These are phyloP conservation scores for Lactarius hatsudake DNA, from an alignment of 768 basidiomycete species.

Conservation along the genomic window DNA sequence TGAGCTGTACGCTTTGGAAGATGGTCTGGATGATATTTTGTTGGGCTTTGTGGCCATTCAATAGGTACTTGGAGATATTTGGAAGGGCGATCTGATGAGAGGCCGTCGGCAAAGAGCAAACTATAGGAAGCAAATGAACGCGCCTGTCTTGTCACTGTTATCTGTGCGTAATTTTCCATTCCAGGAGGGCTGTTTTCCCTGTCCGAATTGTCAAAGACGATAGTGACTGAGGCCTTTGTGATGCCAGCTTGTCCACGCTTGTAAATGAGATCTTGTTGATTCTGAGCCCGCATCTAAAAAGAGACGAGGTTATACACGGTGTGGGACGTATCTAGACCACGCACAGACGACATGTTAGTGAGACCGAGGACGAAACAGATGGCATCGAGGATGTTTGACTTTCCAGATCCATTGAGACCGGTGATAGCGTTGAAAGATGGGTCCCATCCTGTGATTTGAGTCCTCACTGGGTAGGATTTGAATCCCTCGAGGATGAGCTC, in stretches of 20 bases:
- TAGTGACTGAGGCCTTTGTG: slow-evolving; percentile 95
- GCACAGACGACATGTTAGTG: slow-evolving; percentile 91
- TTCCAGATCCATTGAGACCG: slow-evolving; percentile 92
- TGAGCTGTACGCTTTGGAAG: slow-evolving; percentile 95
- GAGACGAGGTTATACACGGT: not conserved
- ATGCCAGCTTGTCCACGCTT: slow-evolving; percentile 98
- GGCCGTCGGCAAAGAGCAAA: not conserved
- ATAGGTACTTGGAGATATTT: slow-evolving; percentile 88
- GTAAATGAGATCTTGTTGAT: slow-evolving; percentile 97
- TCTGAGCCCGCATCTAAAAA: slow-evolving; percentile 83
- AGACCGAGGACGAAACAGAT: slow-evolving; percentile 99
- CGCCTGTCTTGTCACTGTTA: slow-evolving; percentile 96
- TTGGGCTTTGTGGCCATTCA: slow-evolving; percentile 92
- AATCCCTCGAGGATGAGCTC: slow-evolving; percentile 58
- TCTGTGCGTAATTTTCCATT: slow-evolving; percentile 74
- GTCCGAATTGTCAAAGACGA: slow-evolving; percentile 98
- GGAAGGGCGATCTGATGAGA: slow-evolving; percentile 78
- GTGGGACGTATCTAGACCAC: slow-evolving; percentile 23
- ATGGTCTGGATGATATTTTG: slow-evolving; percentile 84
- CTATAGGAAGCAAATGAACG: slow-evolving; percentile 24
- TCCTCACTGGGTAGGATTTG: slow-evolving; percentile 96
- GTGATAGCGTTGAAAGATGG: slow-evolving; percentile 98
- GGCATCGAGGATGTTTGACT: slow-evolving; percentile 98
- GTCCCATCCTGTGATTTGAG: slow-evolving; percentile 96
- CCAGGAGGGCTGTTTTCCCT: slow-evolving; percentile 79